Percentiles rank a stretch among this genome's conserved stretches.
phyloP scores from a whole-genome alignment of 164 flowering plant species.

The grape (Vitis vinifera) region ASM3070453v1 NC_081816.1:16451501-16452000 shows the following conservation, averaged over 20 bases:
- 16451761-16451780: background rate
- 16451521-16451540: no score
- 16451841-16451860: background rate
- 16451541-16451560: no score
- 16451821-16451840: background rate
- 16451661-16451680: background rate
- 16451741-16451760: background rate
- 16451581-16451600: no score
- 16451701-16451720: no score
- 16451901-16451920: slow-evolving; percentile 13
- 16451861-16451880: background rate
- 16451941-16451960: slow-evolving; percentile 80
- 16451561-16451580: no score
- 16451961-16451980: slow-evolving; percentile 95
- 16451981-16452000: slow-evolving; percentile 97
- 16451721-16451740: background rate
- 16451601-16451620: no score
- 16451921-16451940: slow-evolving; percentile 94
- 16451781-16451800: background rate
- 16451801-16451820: background rate
- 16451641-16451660: background rate
- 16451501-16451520: no score
- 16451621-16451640: background rate
- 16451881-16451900: background rate
- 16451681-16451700: background rate